Evolutionary conservation across 306 rosid genomes (phyloP).

Genomic region (Betula pendula): DNA sequence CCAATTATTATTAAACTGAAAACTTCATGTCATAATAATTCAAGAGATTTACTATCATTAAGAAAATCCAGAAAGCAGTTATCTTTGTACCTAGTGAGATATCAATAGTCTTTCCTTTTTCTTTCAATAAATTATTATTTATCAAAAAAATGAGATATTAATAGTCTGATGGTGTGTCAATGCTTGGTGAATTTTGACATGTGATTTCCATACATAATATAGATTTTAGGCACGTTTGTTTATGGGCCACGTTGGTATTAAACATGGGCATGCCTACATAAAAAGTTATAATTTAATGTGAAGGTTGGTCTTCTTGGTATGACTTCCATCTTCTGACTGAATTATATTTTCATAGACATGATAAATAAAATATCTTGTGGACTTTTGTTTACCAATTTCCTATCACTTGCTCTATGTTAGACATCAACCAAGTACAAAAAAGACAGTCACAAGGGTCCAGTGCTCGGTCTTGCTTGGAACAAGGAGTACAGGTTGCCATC

Average conservation of each 20-base stretch:
- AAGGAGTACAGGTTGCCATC: slow-evolving; percentile 62
- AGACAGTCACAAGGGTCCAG: slow-evolving; percentile 82
- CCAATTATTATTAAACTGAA: not conserved
- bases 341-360: not conserved
- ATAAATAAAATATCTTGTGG: not conserved
- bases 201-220: not conserved
- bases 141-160: not conserved
- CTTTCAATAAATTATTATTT: too few relatives aligned
- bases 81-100: not conserved
- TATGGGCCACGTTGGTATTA: not conserved
- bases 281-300: not conserved
- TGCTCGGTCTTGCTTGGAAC: slow-evolving; percentile 97
- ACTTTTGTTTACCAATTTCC: slow-evolving; percentile 29
- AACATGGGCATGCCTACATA: not conserved
- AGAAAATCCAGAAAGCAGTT: not conserved
- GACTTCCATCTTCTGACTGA: not conserved
- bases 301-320: not conserved
- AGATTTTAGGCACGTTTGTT: not conserved
- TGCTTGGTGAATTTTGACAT: not conserved
- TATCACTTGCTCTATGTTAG: slow-evolving; percentile 40
- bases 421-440: slow-evolving; percentile 65
- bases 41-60: not conserved
- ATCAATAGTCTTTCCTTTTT: not conserved
- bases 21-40: not conserved
- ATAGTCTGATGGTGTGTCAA: not conserved